Conservation (phyloP, 768 basidiomycete species). For the Pisolithus marmoratus region DNA sequence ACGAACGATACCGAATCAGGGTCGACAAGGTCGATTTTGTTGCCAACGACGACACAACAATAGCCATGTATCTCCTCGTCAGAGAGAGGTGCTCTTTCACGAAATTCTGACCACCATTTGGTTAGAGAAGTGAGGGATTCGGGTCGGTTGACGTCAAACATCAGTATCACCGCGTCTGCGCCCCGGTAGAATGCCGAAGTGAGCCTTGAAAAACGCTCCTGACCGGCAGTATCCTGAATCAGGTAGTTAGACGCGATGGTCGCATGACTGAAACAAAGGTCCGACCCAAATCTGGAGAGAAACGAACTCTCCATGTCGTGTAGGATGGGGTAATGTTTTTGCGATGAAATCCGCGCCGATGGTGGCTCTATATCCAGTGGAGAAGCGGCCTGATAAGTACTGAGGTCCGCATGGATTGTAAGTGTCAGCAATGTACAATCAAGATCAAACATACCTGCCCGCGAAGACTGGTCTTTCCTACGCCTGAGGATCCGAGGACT, state of each 20-base stretch:
- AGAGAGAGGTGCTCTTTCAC: conserved; percentile 54
- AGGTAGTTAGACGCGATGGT: conserved; percentile 2
- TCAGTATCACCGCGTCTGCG: conserved; percentile 74
- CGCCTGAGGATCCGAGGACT: conserved; percentile 74
- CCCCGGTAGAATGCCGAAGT: conserved; percentile 82
- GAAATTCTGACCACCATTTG: conserved; percentile 81
- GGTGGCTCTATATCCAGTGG: conserved; percentile 73
- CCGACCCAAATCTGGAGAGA: conserved; percentile 66
- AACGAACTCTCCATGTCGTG: conserved; percentile 46
- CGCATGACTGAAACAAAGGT: conserved; percentile 5
- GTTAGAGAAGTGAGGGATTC: conserved; percentile 52
- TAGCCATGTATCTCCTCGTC: conserved; percentile 60
- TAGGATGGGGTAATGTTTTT: conserved; percentile 63
- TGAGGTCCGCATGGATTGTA: conserved; percentile 21
- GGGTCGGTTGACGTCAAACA: conserved; percentile 73
- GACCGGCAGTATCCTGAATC: conserved; percentile 74
- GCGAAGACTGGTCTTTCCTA: conserved; percentile 82
- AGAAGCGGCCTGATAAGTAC: conserved; percentile 75
- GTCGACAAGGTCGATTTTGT: conserved; percentile 61
- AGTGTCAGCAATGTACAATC: neutral
- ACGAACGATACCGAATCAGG: conserved; percentile 14
- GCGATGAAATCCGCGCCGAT: conserved; percentile 89
- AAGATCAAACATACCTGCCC: conserved; percentile 48
- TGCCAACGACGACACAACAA: conserved; percentile 71
- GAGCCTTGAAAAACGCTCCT: conserved; percentile 81